Evolutionary conservation across 441 rosid genomes (phyloP).

Genomic region (Daphne laureola): DNA sequence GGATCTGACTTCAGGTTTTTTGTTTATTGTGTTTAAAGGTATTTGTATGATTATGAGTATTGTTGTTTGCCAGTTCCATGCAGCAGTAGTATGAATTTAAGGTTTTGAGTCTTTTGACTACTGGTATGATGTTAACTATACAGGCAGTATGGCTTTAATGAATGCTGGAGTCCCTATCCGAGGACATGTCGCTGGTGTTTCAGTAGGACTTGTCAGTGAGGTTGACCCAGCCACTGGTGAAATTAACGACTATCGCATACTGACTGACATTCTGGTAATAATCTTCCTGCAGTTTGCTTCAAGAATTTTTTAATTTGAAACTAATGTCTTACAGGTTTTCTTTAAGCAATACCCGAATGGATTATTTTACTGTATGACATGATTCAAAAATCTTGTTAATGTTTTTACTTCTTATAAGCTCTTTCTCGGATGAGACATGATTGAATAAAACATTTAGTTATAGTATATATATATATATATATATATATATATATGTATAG

Average conservation of each 20-base stretch:
- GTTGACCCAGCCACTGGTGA: conserved; percentile 69
- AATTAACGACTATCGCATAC: conserved; percentile 70
- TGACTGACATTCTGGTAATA: conserved; percentile 91
- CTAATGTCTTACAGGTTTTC: too few relatives aligned
- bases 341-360: not conserved
- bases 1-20: not conserved
- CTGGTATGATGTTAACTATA: conserved; percentile 19
- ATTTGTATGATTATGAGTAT: conserved; percentile 8
- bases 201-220: conserved; percentile 89
- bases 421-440: too few relatives aligned
- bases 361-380: conserved; percentile 1
- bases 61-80: not conserved
- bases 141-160: conserved; percentile 99
- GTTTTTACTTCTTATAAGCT: not conserved
- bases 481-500: too few relatives aligned
- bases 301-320: too few relatives aligned
- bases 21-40: conserved; percentile 5
- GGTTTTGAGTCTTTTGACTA: not conserved
- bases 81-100: not conserved
- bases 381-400: not conserved
- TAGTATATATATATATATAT: too few relatives aligned
- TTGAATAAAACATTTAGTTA: not conserved
- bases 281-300: conserved; percentile 5
- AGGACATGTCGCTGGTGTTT: conserved; percentile 94
- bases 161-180: conserved; percentile 87